Evolutionary conservation across 1,284 basidiomycete genomes (phyloP).

Genomic region (Ceratorhiza oryzae-sativae): DNA sequence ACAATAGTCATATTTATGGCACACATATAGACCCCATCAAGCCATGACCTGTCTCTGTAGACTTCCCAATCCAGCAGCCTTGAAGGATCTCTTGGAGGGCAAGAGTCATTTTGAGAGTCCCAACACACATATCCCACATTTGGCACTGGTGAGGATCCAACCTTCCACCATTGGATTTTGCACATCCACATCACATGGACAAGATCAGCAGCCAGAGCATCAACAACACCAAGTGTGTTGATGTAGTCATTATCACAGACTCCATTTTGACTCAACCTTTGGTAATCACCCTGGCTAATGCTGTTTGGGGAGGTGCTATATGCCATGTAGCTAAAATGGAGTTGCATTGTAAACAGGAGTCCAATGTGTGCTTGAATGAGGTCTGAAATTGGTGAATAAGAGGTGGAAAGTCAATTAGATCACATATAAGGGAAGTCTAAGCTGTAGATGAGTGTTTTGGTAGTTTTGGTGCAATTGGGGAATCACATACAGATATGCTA

Average conservation of each 20-base stretch:
- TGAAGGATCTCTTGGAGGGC: neutral
- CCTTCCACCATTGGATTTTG: neutral
- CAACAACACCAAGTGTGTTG: slow-evolving; percentile 3
- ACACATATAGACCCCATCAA: neutral
- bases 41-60: neutral
- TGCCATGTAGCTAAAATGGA: slow-evolving; percentile 8
- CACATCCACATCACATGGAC: neutral
- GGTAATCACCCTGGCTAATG: neutral
- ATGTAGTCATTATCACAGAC: neutral
- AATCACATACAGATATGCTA: neutral
- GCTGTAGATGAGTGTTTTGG: neutral
- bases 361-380: neutral
- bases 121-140: neutral
- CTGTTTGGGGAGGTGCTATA: neutral
- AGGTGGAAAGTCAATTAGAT: neutral
- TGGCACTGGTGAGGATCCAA: neutral
- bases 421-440: neutral
- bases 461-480: neutral
- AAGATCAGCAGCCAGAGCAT: neutral
- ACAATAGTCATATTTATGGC: neutral
- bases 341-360: neutral
- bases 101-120: neutral
- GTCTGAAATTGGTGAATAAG: neutral
- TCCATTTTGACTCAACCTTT: neutral
- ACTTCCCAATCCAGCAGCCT: neutral